Evolutionary conservation across 345 rosid genomes (phyloP).

Genomic region (Psidium guajava): DNA sequence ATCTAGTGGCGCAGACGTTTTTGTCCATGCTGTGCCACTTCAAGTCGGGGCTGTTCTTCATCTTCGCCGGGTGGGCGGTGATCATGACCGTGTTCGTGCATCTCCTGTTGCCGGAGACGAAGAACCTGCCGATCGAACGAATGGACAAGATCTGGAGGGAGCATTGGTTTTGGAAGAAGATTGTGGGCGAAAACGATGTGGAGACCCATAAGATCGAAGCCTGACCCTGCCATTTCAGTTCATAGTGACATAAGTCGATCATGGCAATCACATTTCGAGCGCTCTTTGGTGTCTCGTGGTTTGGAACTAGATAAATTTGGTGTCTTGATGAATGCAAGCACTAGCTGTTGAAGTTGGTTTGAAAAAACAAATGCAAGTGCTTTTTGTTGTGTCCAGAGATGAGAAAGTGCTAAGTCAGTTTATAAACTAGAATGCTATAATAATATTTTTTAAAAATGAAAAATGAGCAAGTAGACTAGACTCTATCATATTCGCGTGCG

Average conservation of each 20-base stretch:
- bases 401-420: too few relatives aligned
- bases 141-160: constrained; percentile 33
- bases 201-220: background rate
- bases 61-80: constrained; percentile 30
- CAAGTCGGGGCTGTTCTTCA: constrained; percentile 33
- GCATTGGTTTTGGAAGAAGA: constrained; percentile 31
- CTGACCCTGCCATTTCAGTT: background rate
- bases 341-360: too few relatives aligned
- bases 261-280: background rate
- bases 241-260: background rate
- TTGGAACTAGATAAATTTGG: background rate
- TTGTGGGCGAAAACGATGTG: background rate
- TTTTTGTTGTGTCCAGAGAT: too few relatives aligned
- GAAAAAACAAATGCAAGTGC: too few relatives aligned
- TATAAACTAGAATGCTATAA: too few relatives aligned
- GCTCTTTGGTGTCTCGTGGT: background rate
- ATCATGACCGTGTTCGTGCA: constrained; percentile 31
- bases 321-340: background rate
- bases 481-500: too few relatives aligned
- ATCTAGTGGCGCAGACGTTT: constrained; percentile 29
- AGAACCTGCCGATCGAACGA: constrained; percentile 26
- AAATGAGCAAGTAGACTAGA: too few relatives aligned
- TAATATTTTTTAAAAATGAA: too few relatives aligned
- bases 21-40: constrained; percentile 29
- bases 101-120: constrained; percentile 30